Base-by-base conservation (phyloP, 305 asterid genomes). In the Fraxinus dipetala region DNA sequence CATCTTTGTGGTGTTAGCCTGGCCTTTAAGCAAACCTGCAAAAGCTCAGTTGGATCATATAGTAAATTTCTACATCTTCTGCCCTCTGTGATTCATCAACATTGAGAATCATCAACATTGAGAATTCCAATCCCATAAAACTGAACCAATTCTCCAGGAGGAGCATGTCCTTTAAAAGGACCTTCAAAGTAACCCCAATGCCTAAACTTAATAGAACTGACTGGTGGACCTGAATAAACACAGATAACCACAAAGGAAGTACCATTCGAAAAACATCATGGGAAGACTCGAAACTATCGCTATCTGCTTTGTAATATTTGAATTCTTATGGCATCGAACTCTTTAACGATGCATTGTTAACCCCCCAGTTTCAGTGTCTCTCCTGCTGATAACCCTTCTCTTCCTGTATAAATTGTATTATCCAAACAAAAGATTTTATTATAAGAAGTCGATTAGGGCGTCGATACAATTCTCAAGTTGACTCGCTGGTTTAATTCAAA, bases 171-270 rank as follows among this genome's bases (percentile, higher is more conserved):
- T 75, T 93, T 91, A 86, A 92, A 93, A 6, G 94, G 94, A 0
- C 94, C 98, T 86, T 94, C 97, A 54, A 92, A 93, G 85, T 83
- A 94, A 43, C 97, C 98, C 98, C 98, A 94, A 48, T 94, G 98
- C 87, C 98, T 84, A 83, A 90, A 94, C 84, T 94, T 94, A 83
- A 86, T 92, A n/a, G 92, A 36, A 5, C 91, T 85, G 2, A 90
- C 63, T 0, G 97, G 98, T 3, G 98, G 98, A 0, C 93, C 94
- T 0, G 97, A 87, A 69, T 90, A 92, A 3, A 94, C 98, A 0
- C 86, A 84, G 20, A 89, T 61, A 65, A 92, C 96, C 97, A 0
- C 98, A 90, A 2, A 34, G 97, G 97, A 38, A 93, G 91, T 4
- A 97, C 97, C 0, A 86, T 79, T 7, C 87, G 88, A 67, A 93